These are phyloP conservation scores for Porphyra umbilicalis DNA, from an alignment of 31 red algal genomes.

Conservation along the genomic window DNA sequence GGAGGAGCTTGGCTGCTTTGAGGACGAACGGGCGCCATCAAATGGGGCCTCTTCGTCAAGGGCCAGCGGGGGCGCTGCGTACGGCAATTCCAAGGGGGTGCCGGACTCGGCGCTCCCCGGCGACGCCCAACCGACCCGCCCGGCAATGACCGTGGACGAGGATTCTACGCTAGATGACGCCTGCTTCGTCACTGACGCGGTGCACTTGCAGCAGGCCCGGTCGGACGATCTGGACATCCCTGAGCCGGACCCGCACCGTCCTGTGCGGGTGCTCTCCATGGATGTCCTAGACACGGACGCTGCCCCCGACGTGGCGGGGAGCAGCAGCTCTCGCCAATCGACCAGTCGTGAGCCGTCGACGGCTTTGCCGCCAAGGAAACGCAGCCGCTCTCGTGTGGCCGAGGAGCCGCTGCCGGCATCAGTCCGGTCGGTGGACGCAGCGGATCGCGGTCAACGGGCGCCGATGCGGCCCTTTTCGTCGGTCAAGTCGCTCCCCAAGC, in stretches of 20 bases:
- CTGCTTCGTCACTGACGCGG: neutral
- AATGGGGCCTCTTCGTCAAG: neutral
- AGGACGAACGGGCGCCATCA: neutral
- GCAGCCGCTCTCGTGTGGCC: neutral
- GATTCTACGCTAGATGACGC: neutral
- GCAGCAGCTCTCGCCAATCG: too few relatives aligned
- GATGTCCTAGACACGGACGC: neutral
- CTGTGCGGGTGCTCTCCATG: neutral
- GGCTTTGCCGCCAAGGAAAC: too few relatives aligned
- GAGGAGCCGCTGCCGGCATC: neutral
- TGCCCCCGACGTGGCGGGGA: neutral
- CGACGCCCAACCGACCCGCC: too few relatives aligned
- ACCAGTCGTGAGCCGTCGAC: too few relatives aligned
- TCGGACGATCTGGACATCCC: neutral
- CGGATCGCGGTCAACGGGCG: neutral
- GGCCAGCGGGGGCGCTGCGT: neutral
- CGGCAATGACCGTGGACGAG: neutral
- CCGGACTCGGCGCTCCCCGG: neutral
- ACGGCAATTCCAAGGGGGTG: neutral
- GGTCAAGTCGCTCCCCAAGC: neutral
- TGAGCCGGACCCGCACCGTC: neutral
- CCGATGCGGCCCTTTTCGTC: neutral
- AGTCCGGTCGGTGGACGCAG: neutral
- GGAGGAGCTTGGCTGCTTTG: neutral
- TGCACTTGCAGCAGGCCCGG: neutral